phyloP scores from a whole-genome alignment of 805 yeast species.

The Candida awuae region DNA sequence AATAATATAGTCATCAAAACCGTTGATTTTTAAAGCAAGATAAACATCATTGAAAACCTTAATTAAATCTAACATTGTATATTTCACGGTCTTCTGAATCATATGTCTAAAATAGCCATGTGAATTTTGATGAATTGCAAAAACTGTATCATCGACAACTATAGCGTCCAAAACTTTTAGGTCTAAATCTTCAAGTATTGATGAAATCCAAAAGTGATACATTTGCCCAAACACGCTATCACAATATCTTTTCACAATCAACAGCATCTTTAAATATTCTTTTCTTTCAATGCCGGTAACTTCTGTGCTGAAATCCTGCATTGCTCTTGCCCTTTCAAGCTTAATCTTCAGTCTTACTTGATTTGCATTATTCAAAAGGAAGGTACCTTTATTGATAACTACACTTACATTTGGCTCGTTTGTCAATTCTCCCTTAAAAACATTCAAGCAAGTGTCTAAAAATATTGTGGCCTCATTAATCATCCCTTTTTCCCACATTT shows the following conservation, averaged over 20 bases:
- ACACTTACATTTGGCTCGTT: conserved; percentile 5
- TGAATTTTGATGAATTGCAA: neutral
- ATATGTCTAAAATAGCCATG: conserved; percentile 5
- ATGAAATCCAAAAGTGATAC: conserved; percentile 11
- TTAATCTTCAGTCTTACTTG: conserved; percentile 4
- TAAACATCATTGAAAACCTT: conserved; percentile 9
- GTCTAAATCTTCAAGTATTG: conserved; percentile 7
- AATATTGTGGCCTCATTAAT: conserved; percentile 87
- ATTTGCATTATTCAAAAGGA: conserved; percentile 11
- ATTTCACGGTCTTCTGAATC: conserved; percentile 6
- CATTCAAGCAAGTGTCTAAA: conserved; percentile 76
- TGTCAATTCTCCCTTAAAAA: conserved; percentile 53
- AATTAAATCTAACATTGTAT: conserved; percentile 9
- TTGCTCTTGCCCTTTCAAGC: neutral
- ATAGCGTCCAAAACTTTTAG: conserved; percentile 9
- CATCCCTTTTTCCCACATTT: conserved; percentile 95
- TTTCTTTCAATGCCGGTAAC: conserved; percentile 9
- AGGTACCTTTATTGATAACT: conserved; percentile 10
- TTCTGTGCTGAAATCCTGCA: conserved; percentile 9
- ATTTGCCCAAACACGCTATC: conserved; percentile 13
- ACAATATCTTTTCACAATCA: conserved; percentile 13
- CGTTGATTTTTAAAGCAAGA: conserved; percentile 9
- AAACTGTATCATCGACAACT: conserved; percentile 6
- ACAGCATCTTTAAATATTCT: conserved; percentile 11
- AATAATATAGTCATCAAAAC: conserved; percentile 7